Conservation (phyloP, 768 basidiomycete genomes). For the Exidia glandulosa region DNA sequence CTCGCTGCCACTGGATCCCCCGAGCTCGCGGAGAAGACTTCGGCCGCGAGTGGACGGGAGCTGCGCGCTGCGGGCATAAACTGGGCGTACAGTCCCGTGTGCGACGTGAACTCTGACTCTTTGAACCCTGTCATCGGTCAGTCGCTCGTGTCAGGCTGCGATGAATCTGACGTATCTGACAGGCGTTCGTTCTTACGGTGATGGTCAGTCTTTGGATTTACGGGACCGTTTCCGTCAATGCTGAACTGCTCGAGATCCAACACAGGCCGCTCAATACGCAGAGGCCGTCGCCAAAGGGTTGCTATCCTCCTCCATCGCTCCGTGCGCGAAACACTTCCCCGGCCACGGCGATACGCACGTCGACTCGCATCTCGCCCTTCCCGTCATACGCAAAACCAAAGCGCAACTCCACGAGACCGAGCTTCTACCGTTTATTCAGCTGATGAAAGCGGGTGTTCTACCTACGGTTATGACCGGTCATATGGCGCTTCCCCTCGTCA, state of each 20-base stretch:
- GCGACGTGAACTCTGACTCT: constrained; percentile 60
- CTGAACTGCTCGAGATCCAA: constrained; percentile 35
- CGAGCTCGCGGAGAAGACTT: constrained; percentile 32
- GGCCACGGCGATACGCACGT: constrained; percentile 66
- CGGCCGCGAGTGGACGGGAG: constrained; percentile 44
- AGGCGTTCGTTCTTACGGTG: constrained; percentile 65
- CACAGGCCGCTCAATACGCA: constrained; percentile 37
- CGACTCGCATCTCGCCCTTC: constrained; percentile 60
- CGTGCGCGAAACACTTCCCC: constrained; percentile 61
- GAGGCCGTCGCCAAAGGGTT: constrained; percentile 39
- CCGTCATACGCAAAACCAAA: constrained; percentile 42
- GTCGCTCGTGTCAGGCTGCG: constrained; percentile 7
- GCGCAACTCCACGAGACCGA: constrained; percentile 35
- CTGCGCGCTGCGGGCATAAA: constrained; percentile 53
- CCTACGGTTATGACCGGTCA: constrained; percentile 65
- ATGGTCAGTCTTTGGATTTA: constrained; percentile 28
- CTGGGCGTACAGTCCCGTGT: constrained; percentile 62
- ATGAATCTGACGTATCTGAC: not conserved
- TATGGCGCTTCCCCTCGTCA: constrained; percentile 54
- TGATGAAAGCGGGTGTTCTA: constrained; percentile 27
- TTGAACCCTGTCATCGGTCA: constrained; percentile 62
- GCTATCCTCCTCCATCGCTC: constrained; percentile 37
- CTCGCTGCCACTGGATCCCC: constrained; percentile 43
- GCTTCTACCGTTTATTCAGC: constrained; percentile 44
- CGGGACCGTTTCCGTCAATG: not conserved